Conservation (phyloP, 305 asterid genomes). For the Fraxinus sp. region DNA sequence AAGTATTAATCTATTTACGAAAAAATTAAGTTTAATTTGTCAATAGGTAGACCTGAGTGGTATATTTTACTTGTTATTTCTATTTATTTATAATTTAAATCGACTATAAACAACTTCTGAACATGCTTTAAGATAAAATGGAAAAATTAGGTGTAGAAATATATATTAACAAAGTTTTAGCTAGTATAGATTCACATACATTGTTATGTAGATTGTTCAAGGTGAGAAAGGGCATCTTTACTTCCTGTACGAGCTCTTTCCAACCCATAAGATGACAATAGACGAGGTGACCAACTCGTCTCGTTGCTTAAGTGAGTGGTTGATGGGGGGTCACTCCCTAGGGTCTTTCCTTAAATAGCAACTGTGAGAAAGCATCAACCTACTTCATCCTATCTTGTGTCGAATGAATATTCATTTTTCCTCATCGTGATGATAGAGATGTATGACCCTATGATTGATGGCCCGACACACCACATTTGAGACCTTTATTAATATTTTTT, state of each 20-base stretch:
- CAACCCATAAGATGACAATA: background rate
- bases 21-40: too few relatives aligned
- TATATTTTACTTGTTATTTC: too few relatives aligned
- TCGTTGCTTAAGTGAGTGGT: background rate
- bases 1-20: too few relatives aligned
- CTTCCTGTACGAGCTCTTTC: background rate
- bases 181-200: background rate
- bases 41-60: too few relatives aligned
- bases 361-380: background rate
- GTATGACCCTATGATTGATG: background rate
- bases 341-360: background rate
- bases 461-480: too few relatives aligned
- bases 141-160: background rate
- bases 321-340: background rate
- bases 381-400: background rate
- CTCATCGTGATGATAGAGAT: background rate
- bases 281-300: background rate
- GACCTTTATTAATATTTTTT: too few relatives aligned
- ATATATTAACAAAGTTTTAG: background rate
- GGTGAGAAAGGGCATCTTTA: background rate
- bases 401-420: background rate
- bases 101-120: too few relatives aligned
- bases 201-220: background rate
- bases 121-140: background rate
- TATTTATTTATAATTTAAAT: too few relatives aligned